Evolutionary conservation across 495 filamentous ascomycete species (phyloP).

Genomic region (Aspergillus saccharolyticus): DNA sequence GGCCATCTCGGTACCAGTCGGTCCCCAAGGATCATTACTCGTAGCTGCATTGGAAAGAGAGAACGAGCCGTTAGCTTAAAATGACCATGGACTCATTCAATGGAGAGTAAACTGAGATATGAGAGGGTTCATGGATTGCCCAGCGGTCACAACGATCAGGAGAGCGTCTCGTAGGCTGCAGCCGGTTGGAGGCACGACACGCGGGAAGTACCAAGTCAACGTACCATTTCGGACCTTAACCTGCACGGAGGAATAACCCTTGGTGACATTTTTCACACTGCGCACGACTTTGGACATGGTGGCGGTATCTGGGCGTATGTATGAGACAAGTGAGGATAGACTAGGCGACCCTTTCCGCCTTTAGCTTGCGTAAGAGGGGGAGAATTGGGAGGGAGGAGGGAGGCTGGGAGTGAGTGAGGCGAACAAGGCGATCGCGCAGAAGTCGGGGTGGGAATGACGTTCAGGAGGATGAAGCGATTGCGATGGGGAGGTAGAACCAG

Average conservation of each 20-base stretch:
- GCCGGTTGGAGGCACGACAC: constrained; percentile 12
- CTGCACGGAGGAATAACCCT: constrained; percentile 95
- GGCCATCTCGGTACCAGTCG: constrained; percentile 96
- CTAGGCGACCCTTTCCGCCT: neutral
- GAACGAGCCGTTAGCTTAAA: neutral
- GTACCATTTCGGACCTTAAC: constrained; percentile 99
- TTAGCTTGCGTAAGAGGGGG: constrained; percentile 6
- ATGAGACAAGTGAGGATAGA: neutral
- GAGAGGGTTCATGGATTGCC: neutral
- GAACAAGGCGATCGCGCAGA: neutral
- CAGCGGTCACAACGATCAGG: neutral
- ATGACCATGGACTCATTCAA: neutral
- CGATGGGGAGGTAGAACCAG: constrained; percentile 13
- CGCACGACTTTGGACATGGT: constrained; percentile 95
- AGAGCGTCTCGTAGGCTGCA: neutral
- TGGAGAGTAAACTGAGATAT: neutral
- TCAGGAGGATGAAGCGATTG: constrained; percentile 1
- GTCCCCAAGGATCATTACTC: constrained; percentile 99
- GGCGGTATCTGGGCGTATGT: constrained; percentile 17
- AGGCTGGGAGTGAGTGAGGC: neutral
- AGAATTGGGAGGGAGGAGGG: constrained; percentile 9
- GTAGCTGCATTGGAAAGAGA: constrained; percentile 59
- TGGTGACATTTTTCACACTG: constrained; percentile 99
- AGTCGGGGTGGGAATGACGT: constrained; percentile 16
- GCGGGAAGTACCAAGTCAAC: constrained; percentile 20